Percentiles rank a stretch among this genome's conserved stretches.
These are phyloP conservation scores for Anacardium occidentale DNA, from an alignment of 345 rosid species.

Conservation along the genomic window DNA sequence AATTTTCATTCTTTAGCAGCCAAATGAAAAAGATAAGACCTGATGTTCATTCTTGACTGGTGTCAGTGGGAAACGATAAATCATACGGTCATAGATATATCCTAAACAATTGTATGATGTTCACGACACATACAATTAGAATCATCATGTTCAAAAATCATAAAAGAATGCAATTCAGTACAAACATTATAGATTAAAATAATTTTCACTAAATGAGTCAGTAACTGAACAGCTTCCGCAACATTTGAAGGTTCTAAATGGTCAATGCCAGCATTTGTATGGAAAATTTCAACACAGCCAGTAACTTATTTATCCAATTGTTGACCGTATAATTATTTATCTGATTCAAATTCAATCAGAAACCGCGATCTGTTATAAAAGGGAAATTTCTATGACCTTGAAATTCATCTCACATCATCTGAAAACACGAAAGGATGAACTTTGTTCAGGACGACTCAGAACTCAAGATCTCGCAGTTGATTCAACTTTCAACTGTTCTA, in stretches of 20 bases:
- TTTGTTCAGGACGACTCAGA: constrained; percentile 1
- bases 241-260: no score
- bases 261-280: no score
- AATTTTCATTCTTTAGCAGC: no score
- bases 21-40: background rate
- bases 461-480: background rate
- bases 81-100: background rate
- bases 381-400: background rate
- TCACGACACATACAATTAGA: background rate
- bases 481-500: background rate
- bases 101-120: background rate
- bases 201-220: background rate
- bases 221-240: background rate
- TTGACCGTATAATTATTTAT: background rate
- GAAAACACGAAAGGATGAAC: background rate
- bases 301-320: background rate
- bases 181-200: background rate
- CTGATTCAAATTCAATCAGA: background rate
- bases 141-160: constrained; percentile 1
- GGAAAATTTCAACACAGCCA: background rate
- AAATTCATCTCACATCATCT: background rate
- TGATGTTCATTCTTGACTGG: constrained; percentile 5
- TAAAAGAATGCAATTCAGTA: background rate
- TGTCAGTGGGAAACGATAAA: background rate
- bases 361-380: background rate